These are phyloP conservation scores for Ceratocystiopsis sp. DNA, from an alignment of 2,329 filamentous ascomycete genomes.

Conservation along the genomic window DNA sequence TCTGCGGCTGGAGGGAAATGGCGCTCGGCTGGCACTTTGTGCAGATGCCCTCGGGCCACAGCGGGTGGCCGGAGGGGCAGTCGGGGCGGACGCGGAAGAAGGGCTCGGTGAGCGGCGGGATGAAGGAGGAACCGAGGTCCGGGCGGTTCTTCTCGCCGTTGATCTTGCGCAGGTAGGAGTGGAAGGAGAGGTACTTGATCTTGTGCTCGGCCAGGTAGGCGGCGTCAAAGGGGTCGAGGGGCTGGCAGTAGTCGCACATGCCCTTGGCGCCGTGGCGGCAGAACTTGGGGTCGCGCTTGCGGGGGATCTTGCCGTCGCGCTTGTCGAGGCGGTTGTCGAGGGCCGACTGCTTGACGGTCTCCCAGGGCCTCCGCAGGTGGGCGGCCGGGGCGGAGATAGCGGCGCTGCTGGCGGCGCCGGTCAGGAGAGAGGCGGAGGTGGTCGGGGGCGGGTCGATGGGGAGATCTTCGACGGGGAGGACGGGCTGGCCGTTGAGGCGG, in stretches of 20 bases:
- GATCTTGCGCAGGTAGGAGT: conserved; percentile 84
- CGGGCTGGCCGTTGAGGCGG: conserved; percentile 61
- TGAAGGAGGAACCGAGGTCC: conserved; percentile 84
- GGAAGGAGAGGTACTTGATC: conserved; percentile 97
- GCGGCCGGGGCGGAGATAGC: conserved; percentile 31
- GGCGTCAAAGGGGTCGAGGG: conserved; percentile 82
- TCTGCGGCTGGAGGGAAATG: conserved; percentile 84
- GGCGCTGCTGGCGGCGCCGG: background rate
- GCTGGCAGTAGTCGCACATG: conserved; percentile 99
- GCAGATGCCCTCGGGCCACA: conserved; percentile 93
- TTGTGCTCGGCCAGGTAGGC: conserved; percentile 85
- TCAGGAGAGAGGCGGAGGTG: background rate
- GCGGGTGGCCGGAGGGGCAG: conserved; percentile 82
- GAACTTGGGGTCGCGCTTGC: conserved; percentile 64
- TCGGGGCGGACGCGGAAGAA: conserved; percentile 78
- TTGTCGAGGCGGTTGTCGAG: conserved; percentile 79
- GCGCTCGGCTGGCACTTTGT: conserved; percentile 96
- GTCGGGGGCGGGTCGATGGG: conserved; percentile 40
- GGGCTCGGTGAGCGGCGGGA: conserved; percentile 84
- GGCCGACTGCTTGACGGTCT: conserved; percentile 71
- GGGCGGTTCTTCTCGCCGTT: conserved; percentile 95
- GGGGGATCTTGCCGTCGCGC: conserved; percentile 73
- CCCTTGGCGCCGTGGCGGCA: conserved; percentile 91
- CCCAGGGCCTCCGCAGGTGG: conserved; percentile 77
- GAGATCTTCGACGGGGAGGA: conserved; percentile 50